phyloP scores from a whole-genome alignment of 2,329 filamentous ascomycete species.

The Geosmithia morbida region DNA sequence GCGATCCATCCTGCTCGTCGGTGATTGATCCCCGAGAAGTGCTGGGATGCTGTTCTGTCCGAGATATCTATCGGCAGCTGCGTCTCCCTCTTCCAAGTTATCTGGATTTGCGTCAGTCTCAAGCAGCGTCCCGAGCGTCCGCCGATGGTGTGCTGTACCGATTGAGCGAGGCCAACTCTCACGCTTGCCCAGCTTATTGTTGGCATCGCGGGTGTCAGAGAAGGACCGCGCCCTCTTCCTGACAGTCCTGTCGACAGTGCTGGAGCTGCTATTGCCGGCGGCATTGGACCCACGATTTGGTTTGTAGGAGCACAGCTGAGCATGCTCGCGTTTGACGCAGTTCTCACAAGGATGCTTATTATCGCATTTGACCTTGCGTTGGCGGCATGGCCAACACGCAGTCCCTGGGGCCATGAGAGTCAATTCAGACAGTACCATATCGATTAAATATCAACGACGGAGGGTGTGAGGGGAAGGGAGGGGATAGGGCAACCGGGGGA shows the following conservation, averaged over 20 bases:
- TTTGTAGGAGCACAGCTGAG: conserved; percentile 52
- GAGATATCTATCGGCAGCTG: conserved; percentile 43
- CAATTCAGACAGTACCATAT: neutral
- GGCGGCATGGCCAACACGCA: conserved; percentile 52
- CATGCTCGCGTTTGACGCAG: conserved; percentile 51
- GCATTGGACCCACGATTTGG: conserved; percentile 34
- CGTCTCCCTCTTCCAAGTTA: conserved; percentile 36
- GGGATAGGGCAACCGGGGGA: neutral
- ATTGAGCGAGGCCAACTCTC: conserved; percentile 23
- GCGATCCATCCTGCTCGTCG: conserved; percentile 34
- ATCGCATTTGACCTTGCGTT: conserved; percentile 56
- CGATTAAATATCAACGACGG: neutral
- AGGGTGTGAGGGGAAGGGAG: neutral
- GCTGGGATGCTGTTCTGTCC: conserved; percentile 55
- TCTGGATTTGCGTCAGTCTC: conserved; percentile 12
- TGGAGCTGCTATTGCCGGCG: conserved; percentile 19
- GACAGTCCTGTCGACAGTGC: conserved; percentile 8
- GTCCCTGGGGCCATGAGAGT: conserved; percentile 26
- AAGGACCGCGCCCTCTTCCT: conserved; percentile 20
- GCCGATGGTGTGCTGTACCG: neutral
- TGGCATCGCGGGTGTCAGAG: conserved; percentile 12
- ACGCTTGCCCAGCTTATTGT: conserved; percentile 18
- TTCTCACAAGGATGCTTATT: conserved; percentile 56
- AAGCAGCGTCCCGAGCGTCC: neutral
- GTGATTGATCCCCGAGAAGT: conserved; percentile 45